These are phyloP conservation scores for Aristolochia contorta DNA, from an alignment of 164 flowering plant species.

Conservation along the genomic window DNA sequence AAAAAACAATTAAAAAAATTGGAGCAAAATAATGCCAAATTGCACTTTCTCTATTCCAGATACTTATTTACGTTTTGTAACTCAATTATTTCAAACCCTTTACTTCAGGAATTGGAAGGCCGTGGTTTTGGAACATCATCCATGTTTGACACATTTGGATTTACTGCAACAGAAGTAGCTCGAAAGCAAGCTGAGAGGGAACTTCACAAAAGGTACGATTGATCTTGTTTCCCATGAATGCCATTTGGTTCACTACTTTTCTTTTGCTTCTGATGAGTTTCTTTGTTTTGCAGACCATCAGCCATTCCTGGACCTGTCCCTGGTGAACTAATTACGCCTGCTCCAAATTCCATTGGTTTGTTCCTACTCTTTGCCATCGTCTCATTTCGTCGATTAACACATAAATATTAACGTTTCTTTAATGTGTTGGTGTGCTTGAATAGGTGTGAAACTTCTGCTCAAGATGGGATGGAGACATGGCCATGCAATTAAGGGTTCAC, in stretches of 20 bases:
- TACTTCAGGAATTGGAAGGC: constrained; percentile 66
- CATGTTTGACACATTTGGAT: constrained; percentile 94
- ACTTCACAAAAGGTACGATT: constrained; percentile 54
- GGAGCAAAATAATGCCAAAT: too few species aligned
- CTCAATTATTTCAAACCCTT: background rate
- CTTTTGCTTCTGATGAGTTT: background rate
- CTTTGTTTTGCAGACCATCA: constrained; percentile 50
- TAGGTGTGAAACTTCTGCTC: constrained; percentile 70
- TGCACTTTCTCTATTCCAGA: too few species aligned
- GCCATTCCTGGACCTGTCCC: constrained; percentile 92
- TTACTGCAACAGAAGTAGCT: constrained; percentile 84
- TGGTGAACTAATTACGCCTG: constrained; percentile 78
- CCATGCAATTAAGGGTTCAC: constrained; percentile 60
- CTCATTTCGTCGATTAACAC: background rate
- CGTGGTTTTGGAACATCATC: constrained; percentile 48
- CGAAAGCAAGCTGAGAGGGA: constrained; percentile 82
- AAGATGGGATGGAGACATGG: constrained; percentile 99
- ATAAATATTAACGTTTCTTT: background rate
- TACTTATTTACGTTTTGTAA: too few species aligned
- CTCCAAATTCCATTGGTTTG: constrained; percentile 69
- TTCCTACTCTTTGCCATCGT: background rate
- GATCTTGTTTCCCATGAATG: background rate
- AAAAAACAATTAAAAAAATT: too few species aligned
- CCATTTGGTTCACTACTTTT: background rate
- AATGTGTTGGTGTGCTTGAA: constrained; percentile 6